A percentile compares a stretch with the other conserved stretches of the same genome.
phyloP scores from a whole-genome alignment of 345 rosid genomes.

The Gynandropsis gynandra region DNA sequence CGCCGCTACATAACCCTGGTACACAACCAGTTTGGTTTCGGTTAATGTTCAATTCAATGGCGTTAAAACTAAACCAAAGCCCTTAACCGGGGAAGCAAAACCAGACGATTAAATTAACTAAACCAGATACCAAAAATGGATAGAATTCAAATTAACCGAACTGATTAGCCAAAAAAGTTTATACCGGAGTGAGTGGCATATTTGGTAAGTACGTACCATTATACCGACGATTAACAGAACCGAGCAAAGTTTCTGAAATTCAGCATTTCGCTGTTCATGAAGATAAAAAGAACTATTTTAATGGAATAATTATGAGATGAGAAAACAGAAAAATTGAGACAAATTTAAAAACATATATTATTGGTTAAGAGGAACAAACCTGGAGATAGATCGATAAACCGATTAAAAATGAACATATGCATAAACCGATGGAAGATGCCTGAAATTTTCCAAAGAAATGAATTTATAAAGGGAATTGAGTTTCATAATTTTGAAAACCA shows the following conservation, averaged over 20 bases:
- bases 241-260: constrained; percentile 26
- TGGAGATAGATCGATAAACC: constrained; percentile 41
- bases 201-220: constrained; percentile 29
- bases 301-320: too few species aligned
- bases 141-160: not conserved
- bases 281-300: not conserved
- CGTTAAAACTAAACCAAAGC: not conserved
- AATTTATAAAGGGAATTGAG: too few species aligned
- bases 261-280: constrained; percentile 21
- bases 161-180: not conserved
- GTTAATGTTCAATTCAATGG: not conserved
- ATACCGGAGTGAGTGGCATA: not conserved
- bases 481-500: not conserved
- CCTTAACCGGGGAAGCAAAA: not conserved
- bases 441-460: not conserved
- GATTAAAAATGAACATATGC: constrained; percentile 26
- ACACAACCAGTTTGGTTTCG: not conserved
- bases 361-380: constrained; percentile 26
- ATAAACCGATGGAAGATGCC: constrained; percentile 33
- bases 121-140: not conserved
- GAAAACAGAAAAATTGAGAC: too few species aligned
- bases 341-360: too few species aligned
- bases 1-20: constrained; percentile 32
- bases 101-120: not conserved
- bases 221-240: constrained; percentile 31